Percentiles rank a stretch among this genome's conserved stretches.
Evolutionary conservation across 163 green algal species (phyloP).

Genomic region (Coccomyxa subellipsoidea): DNA sequence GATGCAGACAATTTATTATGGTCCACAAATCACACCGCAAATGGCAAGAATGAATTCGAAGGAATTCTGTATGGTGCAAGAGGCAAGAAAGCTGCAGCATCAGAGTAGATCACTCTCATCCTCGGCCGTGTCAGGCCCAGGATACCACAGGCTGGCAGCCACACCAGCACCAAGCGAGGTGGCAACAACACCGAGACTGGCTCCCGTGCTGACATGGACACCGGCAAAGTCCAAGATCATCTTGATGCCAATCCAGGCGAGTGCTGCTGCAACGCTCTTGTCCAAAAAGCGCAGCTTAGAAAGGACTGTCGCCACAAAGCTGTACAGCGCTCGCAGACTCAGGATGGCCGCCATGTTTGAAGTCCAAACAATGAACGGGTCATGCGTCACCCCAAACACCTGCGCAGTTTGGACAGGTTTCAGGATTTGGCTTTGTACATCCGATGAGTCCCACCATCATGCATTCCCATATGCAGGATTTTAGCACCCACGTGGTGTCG

Average conservation of each 20-base stretch:
- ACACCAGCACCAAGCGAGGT: conserved; percentile 56
- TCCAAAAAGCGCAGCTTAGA: conserved; percentile 70
- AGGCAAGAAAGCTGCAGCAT: too few species aligned
- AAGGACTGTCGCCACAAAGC: conserved; percentile 69
- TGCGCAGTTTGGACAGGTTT: too few species aligned
- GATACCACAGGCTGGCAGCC: conserved; percentile 46
- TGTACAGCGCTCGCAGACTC: conserved; percentile 75
- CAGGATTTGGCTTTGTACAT: too few species aligned
- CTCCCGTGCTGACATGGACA: conserved; percentile 66
- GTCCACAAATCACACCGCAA: too few species aligned
- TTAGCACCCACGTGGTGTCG: too few species aligned
- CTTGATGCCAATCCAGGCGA: conserved; percentile 89
- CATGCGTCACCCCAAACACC: conserved; percentile 89
- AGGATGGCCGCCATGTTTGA: conserved; percentile 92
- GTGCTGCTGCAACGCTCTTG: conserved; percentile 81
- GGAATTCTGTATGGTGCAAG: too few species aligned
- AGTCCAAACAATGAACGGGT: conserved; percentile 93
- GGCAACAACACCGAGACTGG: conserved; percentile 68
- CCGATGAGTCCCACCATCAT: too few species aligned
- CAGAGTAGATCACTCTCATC: neutral
- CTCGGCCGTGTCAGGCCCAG: neutral
- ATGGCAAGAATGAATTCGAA: too few species aligned
- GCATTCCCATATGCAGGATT: too few species aligned
- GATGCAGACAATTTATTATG: too few species aligned
- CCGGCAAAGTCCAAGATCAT: conserved; percentile 72